Percentiles rank a stretch among this genome's conserved stretches.
phyloP scores from a whole-genome alignment of 75 land plant species.

The Cupressus sempervirens region DNA sequence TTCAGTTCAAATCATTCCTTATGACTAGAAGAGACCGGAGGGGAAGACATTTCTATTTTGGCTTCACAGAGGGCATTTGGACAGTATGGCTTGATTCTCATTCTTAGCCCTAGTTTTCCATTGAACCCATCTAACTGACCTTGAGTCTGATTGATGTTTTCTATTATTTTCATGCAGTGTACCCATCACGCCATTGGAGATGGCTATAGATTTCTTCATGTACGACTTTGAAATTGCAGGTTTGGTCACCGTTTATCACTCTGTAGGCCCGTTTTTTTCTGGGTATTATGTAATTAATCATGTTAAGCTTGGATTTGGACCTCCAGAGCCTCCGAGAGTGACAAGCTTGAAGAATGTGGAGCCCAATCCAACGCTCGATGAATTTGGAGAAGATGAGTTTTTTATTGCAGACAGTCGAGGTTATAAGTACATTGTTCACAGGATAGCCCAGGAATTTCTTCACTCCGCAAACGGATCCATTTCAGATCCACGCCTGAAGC shows the following conservation, averaged over 20 bases:
- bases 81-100: not conserved
- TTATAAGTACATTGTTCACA: conserved; percentile 41
- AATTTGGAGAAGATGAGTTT: conserved; percentile 55
- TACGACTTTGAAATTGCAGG: conserved; percentile 61
- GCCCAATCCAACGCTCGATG: conserved; percentile 61
- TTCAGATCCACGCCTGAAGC: conserved; percentile 46
- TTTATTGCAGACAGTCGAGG: conserved; percentile 74
- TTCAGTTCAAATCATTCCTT: not conserved
- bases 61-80: conserved; percentile 8
- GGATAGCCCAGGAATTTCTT: conserved; percentile 57
- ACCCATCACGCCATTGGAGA: conserved; percentile 42
- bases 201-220: conserved; percentile 26
- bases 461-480: conserved; percentile 35
- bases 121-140: not conserved
- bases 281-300: not conserved
- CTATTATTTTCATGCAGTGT: conserved; percentile 21
- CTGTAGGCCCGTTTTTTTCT: not conserved
- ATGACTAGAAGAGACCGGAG: not conserved
- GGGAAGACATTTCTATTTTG: conserved; percentile 11
- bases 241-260: not conserved
- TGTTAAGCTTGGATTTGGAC: not conserved
- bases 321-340: conserved; percentile 43
- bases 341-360: conserved; percentile 55
- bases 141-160: not conserved
- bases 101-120: not conserved